A percentile compares a stretch with the other conserved stretches of the same genome.
These are phyloP conservation scores for Cicer yamashitae DNA, from an alignment of 306 rosid genomes.

Conservation along the genomic window DNA sequence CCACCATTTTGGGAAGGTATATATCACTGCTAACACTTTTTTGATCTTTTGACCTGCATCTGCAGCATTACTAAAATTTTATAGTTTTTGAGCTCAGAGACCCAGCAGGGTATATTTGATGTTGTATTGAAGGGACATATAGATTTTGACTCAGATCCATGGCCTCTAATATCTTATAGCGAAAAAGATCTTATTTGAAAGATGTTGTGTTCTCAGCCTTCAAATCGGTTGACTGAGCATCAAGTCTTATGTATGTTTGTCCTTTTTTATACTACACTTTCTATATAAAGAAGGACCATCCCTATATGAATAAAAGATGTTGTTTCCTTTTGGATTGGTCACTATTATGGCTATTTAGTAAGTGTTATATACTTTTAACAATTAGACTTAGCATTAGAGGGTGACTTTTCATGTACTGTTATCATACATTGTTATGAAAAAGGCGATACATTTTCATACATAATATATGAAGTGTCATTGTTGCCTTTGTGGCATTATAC, in stretches of 20 bases:
- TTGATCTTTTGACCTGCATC: constrained; percentile 33
- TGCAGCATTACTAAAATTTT: constrained; percentile 45
- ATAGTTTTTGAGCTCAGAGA: constrained; percentile 69
- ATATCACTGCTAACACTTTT: constrained; percentile 37
- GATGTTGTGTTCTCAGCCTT: constrained; percentile 84
- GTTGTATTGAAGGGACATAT: constrained; percentile 91
- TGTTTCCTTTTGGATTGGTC: constrained; percentile 36
- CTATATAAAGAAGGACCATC: constrained; percentile 26
- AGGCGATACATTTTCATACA: constrained; percentile 21
- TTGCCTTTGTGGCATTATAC: constrained; percentile 27
- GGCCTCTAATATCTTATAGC: constrained; percentile 89
- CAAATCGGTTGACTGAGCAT: constrained; percentile 85
- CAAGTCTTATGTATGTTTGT: constrained; percentile 82
- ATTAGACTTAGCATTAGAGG: too few relatives aligned
- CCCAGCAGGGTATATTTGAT: constrained; percentile 96
- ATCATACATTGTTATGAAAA: constrained; percentile 34
- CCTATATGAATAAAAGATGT: constrained; percentile 27
- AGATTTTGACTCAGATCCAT: constrained; percentile 92
- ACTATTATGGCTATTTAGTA: constrained; percentile 10
- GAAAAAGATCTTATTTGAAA: constrained; percentile 82
- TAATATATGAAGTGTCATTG: constrained; percentile 25
- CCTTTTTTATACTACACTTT: constrained; percentile 39
- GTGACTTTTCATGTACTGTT: background rate
- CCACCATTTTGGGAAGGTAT: constrained; percentile 98
- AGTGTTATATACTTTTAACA: constrained; percentile 24